Evolutionary conservation across 768 basidiomycete species (phyloP).

Genomic region (Boletus subparvulus): DNA sequence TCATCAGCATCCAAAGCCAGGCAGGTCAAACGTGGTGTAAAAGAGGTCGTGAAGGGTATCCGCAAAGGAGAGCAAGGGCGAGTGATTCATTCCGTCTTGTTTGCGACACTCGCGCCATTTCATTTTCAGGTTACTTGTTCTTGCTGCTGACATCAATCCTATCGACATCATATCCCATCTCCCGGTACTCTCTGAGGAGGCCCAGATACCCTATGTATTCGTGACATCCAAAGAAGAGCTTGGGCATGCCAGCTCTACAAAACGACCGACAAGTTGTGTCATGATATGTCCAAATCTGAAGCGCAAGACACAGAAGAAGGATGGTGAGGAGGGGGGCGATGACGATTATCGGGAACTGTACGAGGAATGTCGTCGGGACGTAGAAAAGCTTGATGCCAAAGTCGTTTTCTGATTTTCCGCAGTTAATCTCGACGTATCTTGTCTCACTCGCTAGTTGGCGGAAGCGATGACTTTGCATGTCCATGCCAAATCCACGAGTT

Average conservation of each 20-base stretch:
- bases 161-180: conserved; percentile 98
- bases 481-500: neutral
- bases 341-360: conserved; percentile 87
- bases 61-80: conserved; percentile 97
- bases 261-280: conserved; percentile 97
- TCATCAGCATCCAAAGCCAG: conserved; percentile 83
- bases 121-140: conserved; percentile 68
- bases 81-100: conserved; percentile 27
- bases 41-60: conserved; percentile 97
- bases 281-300: conserved; percentile 87
- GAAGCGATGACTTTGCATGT: neutral
- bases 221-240: conserved; percentile 93
- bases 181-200: conserved; percentile 92
- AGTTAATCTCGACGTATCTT: neutral
- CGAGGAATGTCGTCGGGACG: conserved; percentile 83
- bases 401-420: conserved; percentile 53
- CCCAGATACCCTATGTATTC: conserved; percentile 86
- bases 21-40: conserved; percentile 96
- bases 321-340: conserved; percentile 62
- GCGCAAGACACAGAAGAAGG: conserved; percentile 64
- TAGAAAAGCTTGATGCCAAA: conserved; percentile 73
- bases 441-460: neutral
- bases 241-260: conserved; percentile 92
- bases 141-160: conserved; percentile 97
- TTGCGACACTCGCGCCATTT: conserved; percentile 5